Evolutionary conservation across 495 filamentous ascomycete species (phyloP), one percentile per base, ranked within the genome.

Genomic region (Annulohypoxylon nitens): DNA sequence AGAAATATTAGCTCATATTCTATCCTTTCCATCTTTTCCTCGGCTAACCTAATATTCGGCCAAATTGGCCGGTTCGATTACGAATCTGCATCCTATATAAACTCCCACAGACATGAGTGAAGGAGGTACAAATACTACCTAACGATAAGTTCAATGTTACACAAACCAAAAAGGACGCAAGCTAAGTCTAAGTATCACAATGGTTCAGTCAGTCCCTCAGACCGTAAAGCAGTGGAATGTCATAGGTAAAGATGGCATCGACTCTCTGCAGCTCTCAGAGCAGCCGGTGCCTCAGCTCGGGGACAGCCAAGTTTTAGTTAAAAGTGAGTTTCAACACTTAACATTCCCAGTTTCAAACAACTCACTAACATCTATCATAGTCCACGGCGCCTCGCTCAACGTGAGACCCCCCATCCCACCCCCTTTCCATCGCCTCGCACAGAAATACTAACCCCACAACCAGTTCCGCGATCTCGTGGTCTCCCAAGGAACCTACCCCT

Each of bases 401-500:
- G 68, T 70, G 18, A 2, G 45, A n/a, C 36, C 18, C 0, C 14
- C 34, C 4, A 4, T 8, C 39, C 39, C 16, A 23, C 9, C 16
- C n/a, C 23, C 36, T 36, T 39, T 23, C 1, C 0, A 0, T 4
- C 20, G 23, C 26, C 48, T 59, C 39, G 14, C 10, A 14, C 0
- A 4, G 4, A 4, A 4, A 43, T 43, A 43, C 39, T 43, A 43
- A 43, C 39, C 39, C 12, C 11, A 47, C 26, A 1, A 14, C 18
- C 14, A 70, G 68, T 70, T 43, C 45, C 64, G 70, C 2, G 70
- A 73, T 30, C 30, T 73, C 37, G 11, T 62, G 0, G 34, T 92
- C 70, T 81, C 88, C 1, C 83, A 36, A 39, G 63, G 67, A 18
- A 50, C 65, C 14, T 79, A 72, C 50, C 71, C 69, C 4, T 74